These are phyloP conservation scores for Luffa aegyptiaca DNA, from an alignment of 306 rosid species.

Conservation along the genomic window DNA sequence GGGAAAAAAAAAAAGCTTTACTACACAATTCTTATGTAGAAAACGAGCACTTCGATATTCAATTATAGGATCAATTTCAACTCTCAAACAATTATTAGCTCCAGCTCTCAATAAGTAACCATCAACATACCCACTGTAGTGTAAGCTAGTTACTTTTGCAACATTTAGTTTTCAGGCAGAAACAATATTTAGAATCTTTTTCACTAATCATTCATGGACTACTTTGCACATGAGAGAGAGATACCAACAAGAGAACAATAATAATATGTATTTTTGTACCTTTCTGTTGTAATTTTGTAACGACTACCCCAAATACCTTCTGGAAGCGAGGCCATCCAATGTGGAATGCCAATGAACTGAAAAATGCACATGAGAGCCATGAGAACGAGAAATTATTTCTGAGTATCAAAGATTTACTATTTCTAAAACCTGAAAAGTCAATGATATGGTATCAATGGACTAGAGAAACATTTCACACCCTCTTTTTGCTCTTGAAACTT, in stretches of 20 bases:
- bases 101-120: not conserved
- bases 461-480: not conserved
- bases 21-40: not conserved
- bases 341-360: not conserved
- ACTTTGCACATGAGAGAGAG: not conserved
- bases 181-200: not conserved
- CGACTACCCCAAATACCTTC: not conserved
- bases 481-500: not conserved
- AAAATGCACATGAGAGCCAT: not conserved
- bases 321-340: not conserved
- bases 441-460: not conserved
- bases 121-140: not conserved
- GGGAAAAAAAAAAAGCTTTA: too few species aligned
- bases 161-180: not conserved
- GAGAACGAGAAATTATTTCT: not conserved
- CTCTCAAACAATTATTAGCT: not conserved
- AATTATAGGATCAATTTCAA: not conserved
- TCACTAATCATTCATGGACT: not conserved
- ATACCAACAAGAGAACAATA: not conserved
- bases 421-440: not conserved
- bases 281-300: not conserved
- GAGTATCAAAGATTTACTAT: not conserved
- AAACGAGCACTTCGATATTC: not conserved
- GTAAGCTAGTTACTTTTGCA: not conserved
- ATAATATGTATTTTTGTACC: not conserved